Base-by-base conservation (phyloP, 2,329 filamentous ascomycete genomes). In the Botrytis pseudocinerea region DNA sequence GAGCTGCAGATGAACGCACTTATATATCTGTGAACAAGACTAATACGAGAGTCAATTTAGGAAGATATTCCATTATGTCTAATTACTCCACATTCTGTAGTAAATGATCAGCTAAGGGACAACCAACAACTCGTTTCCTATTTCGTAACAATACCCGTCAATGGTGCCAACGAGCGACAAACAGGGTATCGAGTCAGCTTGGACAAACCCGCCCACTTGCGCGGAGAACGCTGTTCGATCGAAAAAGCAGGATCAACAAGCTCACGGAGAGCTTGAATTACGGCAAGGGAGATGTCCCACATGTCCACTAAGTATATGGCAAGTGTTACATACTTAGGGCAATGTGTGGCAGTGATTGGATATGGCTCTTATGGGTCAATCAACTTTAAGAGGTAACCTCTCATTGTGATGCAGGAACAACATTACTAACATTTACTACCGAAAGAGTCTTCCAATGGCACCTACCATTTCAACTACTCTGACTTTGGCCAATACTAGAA, bases 91-190 rank as follows among this genome's bases (percentile, higher is more conserved):
- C n/a, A 54, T 42, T 32, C 5, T 44, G 38, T 66, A 42, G 40
- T 40, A 54, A 42, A 66, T 57, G 18, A 66, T 18, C 59, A 64
- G 59, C 48, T 22, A 71, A 71, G 60, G 35, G 42, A 54, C 20
- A 44, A 35, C n/a, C 16, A 71, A 65, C 25, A 40, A 22, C 28
- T 51, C 18, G 38, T 66, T 70, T 65, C 60, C 46, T 35, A 9
- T 54, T 65, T 42, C 2, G 69, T 66, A 71, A 28, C 61, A 71
- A 42, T 35, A 35, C 28, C 46, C 69, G 69, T n/a, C 38, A 32
- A 65, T 40, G 59, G 60, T 71, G 16, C 35, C 69, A 71, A 51
- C 48, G 61, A 66, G n/a, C 42, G 38, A 68, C 48, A 68, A 68
- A 57, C 48, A 68, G 25, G 64, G 64, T 57, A 42, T 18, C 28